Evolutionary conservation across 2,329 filamentous ascomycete genomes (phyloP), one percentile per base, ranked within the genome.

Genomic region (Bipolaris gigantea): DNA sequence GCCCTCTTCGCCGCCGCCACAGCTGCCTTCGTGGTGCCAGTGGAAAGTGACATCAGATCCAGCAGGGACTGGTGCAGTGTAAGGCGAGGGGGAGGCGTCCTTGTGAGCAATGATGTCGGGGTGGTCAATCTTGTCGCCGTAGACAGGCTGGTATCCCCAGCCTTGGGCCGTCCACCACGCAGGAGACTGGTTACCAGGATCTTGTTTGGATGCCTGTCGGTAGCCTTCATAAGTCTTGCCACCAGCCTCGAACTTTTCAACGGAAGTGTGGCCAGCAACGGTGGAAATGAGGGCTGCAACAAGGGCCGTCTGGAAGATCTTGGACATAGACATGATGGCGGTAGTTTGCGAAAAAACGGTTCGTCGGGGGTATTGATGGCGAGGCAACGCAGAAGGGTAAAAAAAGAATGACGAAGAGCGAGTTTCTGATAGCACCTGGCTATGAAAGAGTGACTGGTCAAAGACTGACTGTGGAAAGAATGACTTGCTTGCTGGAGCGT

Each of bases 141-240:
- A 63, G 23, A 72, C 54, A 19, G 69, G 69, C 33, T 70, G 62
- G 46, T 59, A 69, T 13, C 69, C 69, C 69, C 68, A 71, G 13
- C 68, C 68, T 44, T 71, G 69, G 52, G 61, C 60, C 41, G 69
- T 72, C 62, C 64, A 66, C 69, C 69, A 72, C 5, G 69, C 69
- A 25, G 69, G 69, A 3, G 68, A 71, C 43, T 66, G 45, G 50
- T 65, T 63, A 18, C 56, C 59, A 2, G 64, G 63, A 35, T 67
- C 67, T 10, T 55, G 34, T 59, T 69, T 72, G 44, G 57, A 59
- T 10, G 47, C 64, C 40, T 61, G 60, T n/a, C 61, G 60, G 59
- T 64, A 72, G 23, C 69, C 69, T 8, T 57, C 36, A 56, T 70
- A 72, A 38, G 67, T 69, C 43, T 66, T 57, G 33, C 68, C 68